A percentile compares a stretch with the other conserved stretches of the same genome.
Conservation (phyloP, 1,284 basidiomycete species). For the Pseudozyma thailandica region DNA sequence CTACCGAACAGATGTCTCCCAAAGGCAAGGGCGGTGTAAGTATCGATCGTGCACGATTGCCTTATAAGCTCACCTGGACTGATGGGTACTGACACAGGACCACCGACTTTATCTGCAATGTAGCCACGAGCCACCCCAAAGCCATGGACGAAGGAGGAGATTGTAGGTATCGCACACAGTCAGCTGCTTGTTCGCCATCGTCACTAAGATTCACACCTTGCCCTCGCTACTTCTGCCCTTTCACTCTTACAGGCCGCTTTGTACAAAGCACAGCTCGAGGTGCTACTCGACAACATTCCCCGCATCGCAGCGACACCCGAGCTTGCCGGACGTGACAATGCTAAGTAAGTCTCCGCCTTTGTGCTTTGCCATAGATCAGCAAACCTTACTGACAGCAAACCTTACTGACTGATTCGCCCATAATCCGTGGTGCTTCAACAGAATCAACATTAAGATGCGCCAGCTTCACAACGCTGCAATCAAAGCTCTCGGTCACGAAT, state of each 20-base stretch:
- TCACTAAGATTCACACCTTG: neutral
- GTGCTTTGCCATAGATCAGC: neutral
- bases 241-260: constrained; percentile 6
- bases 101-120: neutral
- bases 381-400: neutral
- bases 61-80: too few relatives aligned
- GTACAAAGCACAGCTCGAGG: constrained; percentile 5
- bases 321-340: constrained; percentile 5
- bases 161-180: neutral
- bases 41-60: too few relatives aligned
- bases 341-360: constrained; percentile 2
- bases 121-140: neutral
- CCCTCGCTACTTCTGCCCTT: neutral
- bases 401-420: neutral
- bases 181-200: neutral
- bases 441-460: constrained; percentile 13
- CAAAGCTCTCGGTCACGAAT: neutral
- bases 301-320: neutral
- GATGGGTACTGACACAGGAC: too few relatives aligned
- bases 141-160: constrained; percentile 2
- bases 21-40: too few relatives aligned
- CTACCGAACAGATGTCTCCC: too few relatives aligned
- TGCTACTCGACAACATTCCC: constrained; percentile 7
- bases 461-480: constrained; percentile 1
- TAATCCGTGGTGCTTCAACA: neutral